phyloP scores from a whole-genome alignment of 257 asterid genomes.

The Solanum piurae region DNA sequence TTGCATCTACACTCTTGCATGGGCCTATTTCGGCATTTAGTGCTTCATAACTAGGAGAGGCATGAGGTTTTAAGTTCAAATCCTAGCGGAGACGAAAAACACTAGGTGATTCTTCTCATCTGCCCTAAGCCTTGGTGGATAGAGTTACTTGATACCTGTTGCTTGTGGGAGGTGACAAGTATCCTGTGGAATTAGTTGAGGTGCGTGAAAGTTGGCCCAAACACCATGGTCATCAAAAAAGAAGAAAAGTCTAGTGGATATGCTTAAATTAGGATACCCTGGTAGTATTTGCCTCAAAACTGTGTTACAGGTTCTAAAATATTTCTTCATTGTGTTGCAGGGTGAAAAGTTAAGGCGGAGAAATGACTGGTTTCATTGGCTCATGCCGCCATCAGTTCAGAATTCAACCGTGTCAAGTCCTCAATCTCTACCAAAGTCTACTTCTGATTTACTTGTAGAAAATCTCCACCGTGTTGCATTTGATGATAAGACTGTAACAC shows the following conservation, averaged over 20 bases:
- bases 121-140: neutral
- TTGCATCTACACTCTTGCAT: neutral
- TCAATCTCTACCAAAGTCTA: constrained; percentile 16
- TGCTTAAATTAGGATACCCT: neutral
- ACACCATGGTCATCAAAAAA: neutral
- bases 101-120: neutral
- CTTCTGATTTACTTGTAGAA: constrained; percentile 26
- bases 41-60: neutral
- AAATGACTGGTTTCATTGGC: constrained; percentile 56
- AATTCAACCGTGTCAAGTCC: constrained; percentile 23
- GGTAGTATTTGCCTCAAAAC: neutral
- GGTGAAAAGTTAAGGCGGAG: constrained; percentile 59
- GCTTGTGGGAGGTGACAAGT: neutral
- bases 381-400: constrained; percentile 28
- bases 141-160: neutral
- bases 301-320: neutral
- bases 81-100: neutral
- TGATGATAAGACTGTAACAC: constrained; percentile 18
- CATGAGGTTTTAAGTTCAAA: neutral
- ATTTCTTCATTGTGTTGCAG: constrained; percentile 15
- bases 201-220: neutral
- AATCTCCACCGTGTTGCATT: constrained; percentile 26
- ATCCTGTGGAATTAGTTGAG: neutral
- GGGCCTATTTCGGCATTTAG: neutral
- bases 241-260: neutral